Conservation (phyloP, 2,329 filamentous ascomycete genomes). For the Fusarium annulatum region DNA sequence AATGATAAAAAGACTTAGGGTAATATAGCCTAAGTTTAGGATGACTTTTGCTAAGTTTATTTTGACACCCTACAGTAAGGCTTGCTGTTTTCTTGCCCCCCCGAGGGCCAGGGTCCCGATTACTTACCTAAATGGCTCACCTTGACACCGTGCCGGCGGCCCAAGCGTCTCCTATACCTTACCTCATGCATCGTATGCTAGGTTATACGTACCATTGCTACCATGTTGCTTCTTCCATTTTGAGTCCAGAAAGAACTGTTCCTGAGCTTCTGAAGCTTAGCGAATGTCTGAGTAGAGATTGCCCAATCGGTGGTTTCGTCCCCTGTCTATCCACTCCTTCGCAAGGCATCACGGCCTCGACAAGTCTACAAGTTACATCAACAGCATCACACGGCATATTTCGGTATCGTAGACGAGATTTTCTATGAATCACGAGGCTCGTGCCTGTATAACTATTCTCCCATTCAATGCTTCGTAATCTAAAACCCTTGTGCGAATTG, state of each 20-base stretch:
- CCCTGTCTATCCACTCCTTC: slow-evolving; percentile 5
- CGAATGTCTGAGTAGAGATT: slow-evolving; percentile 17
- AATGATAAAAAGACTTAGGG: too few species aligned
- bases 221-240: slow-evolving; percentile 16
- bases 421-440: slow-evolving; percentile 26
- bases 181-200: background rate
- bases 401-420: slow-evolving; percentile 16
- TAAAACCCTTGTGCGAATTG: slow-evolving; percentile 19
- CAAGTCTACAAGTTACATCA: slow-evolving; percentile 17
- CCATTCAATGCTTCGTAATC: slow-evolving; percentile 18
- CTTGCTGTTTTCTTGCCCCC: too few species aligned
- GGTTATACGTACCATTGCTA: background rate
- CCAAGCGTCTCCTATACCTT: slow-evolving; percentile 7
- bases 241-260: slow-evolving; percentile 17
- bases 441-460: slow-evolving; percentile 2
- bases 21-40: too few species aligned
- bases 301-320: slow-evolving; percentile 37
- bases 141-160: background rate
- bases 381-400: slow-evolving; percentile 6
- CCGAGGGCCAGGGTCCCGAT: background rate
- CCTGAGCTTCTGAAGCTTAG: slow-evolving; percentile 12
- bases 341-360: slow-evolving; percentile 13
- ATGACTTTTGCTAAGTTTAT: too few species aligned
- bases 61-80: too few species aligned
- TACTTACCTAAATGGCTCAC: slow-evolving; percentile 3